phyloP scores from a whole-genome alignment of 164 flowering plant genomes.

The Pachysandra terminalis region DNA sequence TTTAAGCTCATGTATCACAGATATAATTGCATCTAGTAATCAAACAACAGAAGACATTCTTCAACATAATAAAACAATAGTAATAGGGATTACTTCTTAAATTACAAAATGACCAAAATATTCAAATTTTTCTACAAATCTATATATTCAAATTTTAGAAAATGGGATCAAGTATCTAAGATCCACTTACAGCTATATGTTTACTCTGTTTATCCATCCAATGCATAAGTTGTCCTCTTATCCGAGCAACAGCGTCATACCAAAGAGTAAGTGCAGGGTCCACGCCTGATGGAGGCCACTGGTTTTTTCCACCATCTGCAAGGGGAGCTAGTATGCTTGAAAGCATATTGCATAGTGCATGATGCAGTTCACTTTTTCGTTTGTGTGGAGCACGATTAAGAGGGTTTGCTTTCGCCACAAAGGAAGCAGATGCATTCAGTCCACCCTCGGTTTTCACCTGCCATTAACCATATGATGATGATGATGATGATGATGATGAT shows the following conservation, averaged over 20 bases:
- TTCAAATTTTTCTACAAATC: no score
- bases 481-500: constrained; percentile 16
- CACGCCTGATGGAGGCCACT: constrained; percentile 96
- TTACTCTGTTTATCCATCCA: constrained; percentile 99
- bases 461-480: constrained; percentile 17
- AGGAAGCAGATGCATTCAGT: constrained; percentile 96
- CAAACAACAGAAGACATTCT: background rate
- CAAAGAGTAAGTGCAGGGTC: constrained; percentile 86
- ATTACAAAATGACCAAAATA: background rate
- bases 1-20: background rate
- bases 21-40: background rate
- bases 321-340: constrained; percentile 97
- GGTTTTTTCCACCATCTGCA: constrained; percentile 95
- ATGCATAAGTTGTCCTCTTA: constrained; percentile 70
- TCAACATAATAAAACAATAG: background rate
- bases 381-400: constrained; percentile 88
- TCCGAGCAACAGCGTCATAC: constrained; percentile 97
- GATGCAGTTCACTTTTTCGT: constrained; percentile 96
- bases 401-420: constrained; percentile 98
- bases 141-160: no score
- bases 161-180: background rate
- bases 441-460: constrained; percentile 99
- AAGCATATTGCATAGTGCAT: constrained; percentile 98
- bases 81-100: no score
- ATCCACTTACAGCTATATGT: constrained; percentile 80